Percentiles rank a stretch among this genome's conserved stretches.
Conservation (phyloP, 768 basidiomycete genomes). For the Podaxis carcinomalis region DNA sequence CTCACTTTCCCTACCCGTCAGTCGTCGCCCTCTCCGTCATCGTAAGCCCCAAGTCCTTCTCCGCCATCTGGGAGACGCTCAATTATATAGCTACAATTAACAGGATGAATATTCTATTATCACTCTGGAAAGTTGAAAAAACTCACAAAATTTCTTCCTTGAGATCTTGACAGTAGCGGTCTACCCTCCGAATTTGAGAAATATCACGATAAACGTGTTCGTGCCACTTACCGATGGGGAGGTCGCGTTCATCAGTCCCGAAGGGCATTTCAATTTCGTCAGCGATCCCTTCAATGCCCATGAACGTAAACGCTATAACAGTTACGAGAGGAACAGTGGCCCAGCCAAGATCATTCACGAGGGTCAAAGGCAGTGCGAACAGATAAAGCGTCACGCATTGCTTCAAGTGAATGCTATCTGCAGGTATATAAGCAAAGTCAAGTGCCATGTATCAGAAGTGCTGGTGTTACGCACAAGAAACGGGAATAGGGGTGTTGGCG, state of each 20-base stretch:
- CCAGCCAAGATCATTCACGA: conserved; percentile 82
- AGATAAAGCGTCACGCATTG: conserved; percentile 95
- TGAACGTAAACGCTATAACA: conserved; percentile 84
- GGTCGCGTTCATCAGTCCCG: conserved; percentile 63
- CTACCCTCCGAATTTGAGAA: conserved; percentile 27
- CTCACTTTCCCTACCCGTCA: conserved; percentile 24
- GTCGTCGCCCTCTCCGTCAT: conserved; percentile 82
- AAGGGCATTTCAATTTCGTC: conserved; percentile 96
- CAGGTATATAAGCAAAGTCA: conserved; percentile 3
- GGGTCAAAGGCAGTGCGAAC: conserved; percentile 83
- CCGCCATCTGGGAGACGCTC: conserved; percentile 71
- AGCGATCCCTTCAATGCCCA: conserved; percentile 95
- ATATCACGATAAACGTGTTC: not conserved
- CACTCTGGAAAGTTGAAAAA: not conserved
- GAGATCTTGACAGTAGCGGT: conserved; percentile 82
- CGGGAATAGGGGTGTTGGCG: conserved; percentile 81
- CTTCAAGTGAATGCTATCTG: conserved; percentile 87
- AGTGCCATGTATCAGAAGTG: not conserved
- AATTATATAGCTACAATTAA: conserved; percentile 54
- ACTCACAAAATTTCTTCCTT: conserved; percentile 81
- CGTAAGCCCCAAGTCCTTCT: conserved; percentile 64
- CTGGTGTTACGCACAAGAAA: conserved; percentile 49
- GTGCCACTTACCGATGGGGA: conserved; percentile 61
- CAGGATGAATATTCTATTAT: conserved; percentile 9
- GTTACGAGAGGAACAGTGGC: conserved; percentile 82